Conservation (phyloP, 306 rosid species). For the Vicia faba region DNA sequence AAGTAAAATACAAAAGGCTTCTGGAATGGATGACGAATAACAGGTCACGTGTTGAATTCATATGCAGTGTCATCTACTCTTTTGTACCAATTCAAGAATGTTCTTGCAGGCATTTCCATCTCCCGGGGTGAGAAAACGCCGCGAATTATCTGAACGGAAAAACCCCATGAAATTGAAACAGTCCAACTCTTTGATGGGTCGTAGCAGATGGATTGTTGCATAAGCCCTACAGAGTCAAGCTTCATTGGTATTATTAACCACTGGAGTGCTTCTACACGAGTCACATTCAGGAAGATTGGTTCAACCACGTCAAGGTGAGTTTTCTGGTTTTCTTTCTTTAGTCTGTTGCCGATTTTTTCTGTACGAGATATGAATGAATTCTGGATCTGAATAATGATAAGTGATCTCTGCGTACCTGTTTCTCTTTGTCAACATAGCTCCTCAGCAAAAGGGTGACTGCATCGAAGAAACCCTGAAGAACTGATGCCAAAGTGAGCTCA, state of each 20-base stretch:
- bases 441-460: slow-evolving; percentile 85
- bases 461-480: slow-evolving; percentile 90
- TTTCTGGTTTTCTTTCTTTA: no score
- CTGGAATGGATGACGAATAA: slow-evolving; percentile 86
- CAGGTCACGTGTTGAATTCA: slow-evolving; percentile 96
- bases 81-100: slow-evolving; percentile 91
- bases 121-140: slow-evolving; percentile 89
- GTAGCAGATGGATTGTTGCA: slow-evolving; percentile 97
- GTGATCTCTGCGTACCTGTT: slow-evolving; percentile 96
- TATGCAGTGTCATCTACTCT: slow-evolving; percentile 95
- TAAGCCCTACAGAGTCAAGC: slow-evolving; percentile 86
- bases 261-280: slow-evolving; percentile 72
- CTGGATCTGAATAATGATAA: no score
- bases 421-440: slow-evolving; percentile 84
- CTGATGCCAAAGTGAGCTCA: slow-evolving; percentile 82
- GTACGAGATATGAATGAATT: no score
- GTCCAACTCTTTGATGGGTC: slow-evolving; percentile 77
- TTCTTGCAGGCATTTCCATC: slow-evolving; percentile 96
- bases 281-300: slow-evolving; percentile 86
- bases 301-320: slow-evolving; percentile 97
- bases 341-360: no score
- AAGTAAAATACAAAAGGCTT: slow-evolving; percentile 87
- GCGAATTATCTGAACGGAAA: slow-evolving; percentile 80
- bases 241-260: slow-evolving; percentile 71
- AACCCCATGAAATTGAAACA: slow-evolving; percentile 93